Percentiles rank a stretch among this genome's conserved stretches.
These are phyloP conservation scores for Bruguiera gymnorhiza DNA, from an alignment of 345 rosid species.

Conservation along the genomic window DNA sequence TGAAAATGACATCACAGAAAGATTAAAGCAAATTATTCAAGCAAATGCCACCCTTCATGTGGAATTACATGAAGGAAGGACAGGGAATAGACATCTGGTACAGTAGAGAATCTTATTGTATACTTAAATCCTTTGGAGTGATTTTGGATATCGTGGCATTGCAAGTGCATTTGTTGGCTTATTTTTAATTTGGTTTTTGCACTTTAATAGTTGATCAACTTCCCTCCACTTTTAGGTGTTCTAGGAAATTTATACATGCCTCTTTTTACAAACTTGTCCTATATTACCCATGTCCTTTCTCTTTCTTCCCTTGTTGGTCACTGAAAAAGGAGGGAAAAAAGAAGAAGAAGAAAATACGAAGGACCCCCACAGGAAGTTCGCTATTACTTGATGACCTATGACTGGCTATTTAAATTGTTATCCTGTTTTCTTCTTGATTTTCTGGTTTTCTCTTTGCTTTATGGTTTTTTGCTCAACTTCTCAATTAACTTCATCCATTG, in stretches of 20 bases:
- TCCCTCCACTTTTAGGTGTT: too few relatives aligned
- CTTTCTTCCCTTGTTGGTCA: too few relatives aligned
- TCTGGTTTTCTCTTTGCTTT: neutral
- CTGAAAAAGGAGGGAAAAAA: too few relatives aligned
- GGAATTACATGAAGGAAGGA: conserved; percentile 50
- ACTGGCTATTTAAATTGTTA: neutral
- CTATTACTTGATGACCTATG: neutral
- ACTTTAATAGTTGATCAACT: too few relatives aligned
- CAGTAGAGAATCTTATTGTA: neutral
- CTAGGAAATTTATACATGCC: too few relatives aligned
- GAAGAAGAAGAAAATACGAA: too few relatives aligned
- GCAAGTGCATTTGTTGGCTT: neutral
- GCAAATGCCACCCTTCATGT: conserved; percentile 58
- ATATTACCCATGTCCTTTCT: too few relatives aligned
- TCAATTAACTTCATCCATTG: neutral
- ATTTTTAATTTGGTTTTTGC: too few relatives aligned
- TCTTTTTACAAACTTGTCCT: too few relatives aligned
- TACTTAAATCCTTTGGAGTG: neutral
- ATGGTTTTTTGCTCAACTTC: neutral
- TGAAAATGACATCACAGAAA: conserved; percentile 89
- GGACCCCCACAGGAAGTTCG: neutral
- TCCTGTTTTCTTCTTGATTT: neutral
- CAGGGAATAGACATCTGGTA: conserved; percentile 56
- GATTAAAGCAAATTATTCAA: conserved; percentile 69
- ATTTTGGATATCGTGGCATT: neutral